A percentile compares a stretch with the other conserved stretches of the same genome.
Conservation (phyloP, 768 basidiomycete species). For the Daedaleopsis sinensis region DNA sequence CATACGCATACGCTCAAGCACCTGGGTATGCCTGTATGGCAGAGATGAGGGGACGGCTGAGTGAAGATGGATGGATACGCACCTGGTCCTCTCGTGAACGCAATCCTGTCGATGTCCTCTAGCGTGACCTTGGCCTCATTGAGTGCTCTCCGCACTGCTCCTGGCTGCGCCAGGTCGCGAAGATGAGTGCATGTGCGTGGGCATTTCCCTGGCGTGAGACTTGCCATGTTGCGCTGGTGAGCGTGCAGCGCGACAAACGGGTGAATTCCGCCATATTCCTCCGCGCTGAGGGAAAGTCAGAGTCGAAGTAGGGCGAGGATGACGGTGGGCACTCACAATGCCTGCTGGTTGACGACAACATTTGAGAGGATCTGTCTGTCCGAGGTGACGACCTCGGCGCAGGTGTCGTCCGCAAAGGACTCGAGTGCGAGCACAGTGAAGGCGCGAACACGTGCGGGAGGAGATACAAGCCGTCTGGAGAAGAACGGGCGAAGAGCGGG, state of each 20-base stretch:
- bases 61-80: background rate
- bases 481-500: background rate
- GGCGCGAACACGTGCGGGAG: background rate
- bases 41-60: background rate
- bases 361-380: no score
- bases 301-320: no score
- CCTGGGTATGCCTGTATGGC: slow-evolving; percentile 70
- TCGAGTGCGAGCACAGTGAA: no score
- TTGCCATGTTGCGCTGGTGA: slow-evolving; percentile 81
- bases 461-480: background rate
- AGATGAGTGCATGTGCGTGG: background rate
- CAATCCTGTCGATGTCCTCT: slow-evolving; percentile 79
- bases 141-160: slow-evolving; percentile 70
- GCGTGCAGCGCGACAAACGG: slow-evolving; percentile 79
- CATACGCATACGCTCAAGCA: slow-evolving; percentile 80
- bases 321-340: no score
- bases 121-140: slow-evolving; percentile 60
- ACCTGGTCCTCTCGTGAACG: slow-evolving; percentile 91
- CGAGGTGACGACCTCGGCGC: no score
- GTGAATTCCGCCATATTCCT: no score
- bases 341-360: no score
- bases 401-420: no score
- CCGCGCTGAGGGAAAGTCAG: no score
- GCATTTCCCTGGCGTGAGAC: background rate
- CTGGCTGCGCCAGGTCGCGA: slow-evolving; percentile 51